Conservation (phyloP, 805 yeast genomes). For the Kodamaea laetipori region DNA sequence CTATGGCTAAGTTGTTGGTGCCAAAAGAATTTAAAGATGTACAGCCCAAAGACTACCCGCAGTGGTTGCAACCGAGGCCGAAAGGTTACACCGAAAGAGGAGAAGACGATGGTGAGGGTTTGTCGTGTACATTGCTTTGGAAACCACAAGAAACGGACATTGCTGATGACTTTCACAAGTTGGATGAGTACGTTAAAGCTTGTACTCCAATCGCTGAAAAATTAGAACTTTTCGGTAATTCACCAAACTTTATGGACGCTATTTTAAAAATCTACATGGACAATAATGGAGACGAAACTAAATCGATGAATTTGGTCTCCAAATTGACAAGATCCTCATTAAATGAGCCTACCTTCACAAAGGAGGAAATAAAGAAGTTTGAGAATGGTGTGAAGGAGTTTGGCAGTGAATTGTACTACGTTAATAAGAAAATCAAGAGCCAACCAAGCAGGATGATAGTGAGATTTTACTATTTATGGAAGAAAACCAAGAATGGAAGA, state of each 20-base stretch:
- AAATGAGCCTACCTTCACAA: slow-evolving; percentile 74
- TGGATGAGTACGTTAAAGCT: slow-evolving; percentile 56
- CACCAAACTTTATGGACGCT: slow-evolving; percentile 84
- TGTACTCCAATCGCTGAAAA: slow-evolving; percentile 60
- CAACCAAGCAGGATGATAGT: slow-evolving; percentile 80
- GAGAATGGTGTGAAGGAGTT: slow-evolving; percentile 71
- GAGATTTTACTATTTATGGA: slow-evolving; percentile 88
- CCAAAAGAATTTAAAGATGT: slow-evolving; percentile 49
- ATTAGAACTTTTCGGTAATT: slow-evolving; percentile 56
- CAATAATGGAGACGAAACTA: slow-evolving; percentile 49
- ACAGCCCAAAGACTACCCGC: slow-evolving; percentile 54
- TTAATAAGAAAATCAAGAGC: slow-evolving; percentile 67
- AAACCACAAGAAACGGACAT: slow-evolving; percentile 41
- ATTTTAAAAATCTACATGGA: slow-evolving; percentile 58
- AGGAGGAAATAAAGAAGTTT: slow-evolving; percentile 64
- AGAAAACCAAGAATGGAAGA: slow-evolving; percentile 76
- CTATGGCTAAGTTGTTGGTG: slow-evolving; percentile 33
- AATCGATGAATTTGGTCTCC: slow-evolving; percentile 50
- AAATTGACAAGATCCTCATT: slow-evolving; percentile 57
- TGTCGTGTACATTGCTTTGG: slow-evolving; percentile 71
- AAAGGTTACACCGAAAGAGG: slow-evolving; percentile 86
- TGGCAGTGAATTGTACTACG: slow-evolving; percentile 81
- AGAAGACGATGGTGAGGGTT: slow-evolving; percentile 53
- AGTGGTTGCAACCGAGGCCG: slow-evolving; percentile 80
- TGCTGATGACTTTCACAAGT: slow-evolving; percentile 25